Base-by-base conservation (phyloP, 1,284 basidiomycete genomes). In the Ustilago sp. region DNA sequence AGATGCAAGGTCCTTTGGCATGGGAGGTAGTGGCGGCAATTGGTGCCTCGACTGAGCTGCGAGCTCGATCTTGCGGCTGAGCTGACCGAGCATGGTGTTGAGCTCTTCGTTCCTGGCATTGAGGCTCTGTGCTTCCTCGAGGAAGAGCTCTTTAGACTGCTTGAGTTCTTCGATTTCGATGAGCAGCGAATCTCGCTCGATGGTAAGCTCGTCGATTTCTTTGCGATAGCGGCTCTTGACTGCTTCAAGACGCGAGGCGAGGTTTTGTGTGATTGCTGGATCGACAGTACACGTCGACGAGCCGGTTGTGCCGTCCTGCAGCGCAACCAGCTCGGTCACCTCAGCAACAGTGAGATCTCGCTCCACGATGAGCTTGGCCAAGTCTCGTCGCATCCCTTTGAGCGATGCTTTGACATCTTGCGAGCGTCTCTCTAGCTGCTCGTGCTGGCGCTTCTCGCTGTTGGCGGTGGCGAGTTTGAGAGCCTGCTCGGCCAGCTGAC, bases 71-170 rank as follows among this genome's bases (percentile, higher is more conserved):
- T 70, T 70, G 45, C 72, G 72, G 19, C 66, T 65, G 52, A 83
- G 65, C 64, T 94, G 92, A 2, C 91, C 89, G 79, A 93, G 93
- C 59, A 96, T 89, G 83, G 94, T 93, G 6, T 92, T 92, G 12
- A 98, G 89, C 85, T 95, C 93, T 82, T 96, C 94, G 87, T 98
- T 98, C 65, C 94, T 91, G 15, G 92, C 92, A 83, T 94, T 94
- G 57, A 99, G 89, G 23, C 92, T 91, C 0, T 93, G 92, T 1
- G 94, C 93, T 88, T 98, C 95, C 80, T 97, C 95, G 19, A 95
- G 87, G 87, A 93, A 93, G 45, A 92, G 90, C 79, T 97, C 94
- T 35, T 94, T 90, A 4, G 93, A 91, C 35, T 93, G 92, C 82
- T 91, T 92, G 59, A 99, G 91, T 80, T 98, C 95, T 9, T 90